Conservation (phyloP, 768 basidiomycete species). For the Hysterangium stoloniferum region DNA sequence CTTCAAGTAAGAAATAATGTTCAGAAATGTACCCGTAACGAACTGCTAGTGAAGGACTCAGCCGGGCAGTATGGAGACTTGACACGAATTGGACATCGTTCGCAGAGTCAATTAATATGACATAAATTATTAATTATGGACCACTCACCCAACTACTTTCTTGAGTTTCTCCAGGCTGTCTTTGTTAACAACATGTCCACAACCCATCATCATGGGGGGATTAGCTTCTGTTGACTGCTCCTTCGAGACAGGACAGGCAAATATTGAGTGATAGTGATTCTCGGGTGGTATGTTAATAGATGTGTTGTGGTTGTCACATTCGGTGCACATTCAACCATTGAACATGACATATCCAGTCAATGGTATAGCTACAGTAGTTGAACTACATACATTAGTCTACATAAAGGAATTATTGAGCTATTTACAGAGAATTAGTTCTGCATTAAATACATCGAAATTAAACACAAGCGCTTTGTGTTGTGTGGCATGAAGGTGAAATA, state of each 20-base stretch:
- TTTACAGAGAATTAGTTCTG: too few species aligned
- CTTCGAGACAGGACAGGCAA: slow-evolving; percentile 96
- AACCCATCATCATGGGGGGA: slow-evolving; percentile 96
- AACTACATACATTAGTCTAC: too few species aligned
- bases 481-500: too few species aligned
- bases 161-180: slow-evolving; percentile 86
- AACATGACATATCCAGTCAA: too few species aligned
- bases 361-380: too few species aligned
- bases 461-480: too few species aligned
- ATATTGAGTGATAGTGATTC: slow-evolving; percentile 92
- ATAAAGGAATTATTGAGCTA: too few species aligned
- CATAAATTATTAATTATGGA: slow-evolving; percentile 14
- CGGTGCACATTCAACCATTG: too few species aligned
- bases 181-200: slow-evolving; percentile 91
- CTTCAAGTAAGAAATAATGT: not conserved
- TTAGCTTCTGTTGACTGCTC: slow-evolving; percentile 91
- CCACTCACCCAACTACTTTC: slow-evolving; percentile 73
- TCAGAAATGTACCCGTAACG: slow-evolving; percentile 61
- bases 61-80: slow-evolving; percentile 96
- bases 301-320: too few species aligned
- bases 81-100: slow-evolving; percentile 54
- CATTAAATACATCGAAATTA: too few species aligned
- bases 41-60: slow-evolving; percentile 53
- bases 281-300: slow-evolving; percentile 79
- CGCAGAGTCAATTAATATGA: slow-evolving; percentile 1